Conservation (phyloP, 306 rosid genomes). For the Sicyos baderoa region DNA sequence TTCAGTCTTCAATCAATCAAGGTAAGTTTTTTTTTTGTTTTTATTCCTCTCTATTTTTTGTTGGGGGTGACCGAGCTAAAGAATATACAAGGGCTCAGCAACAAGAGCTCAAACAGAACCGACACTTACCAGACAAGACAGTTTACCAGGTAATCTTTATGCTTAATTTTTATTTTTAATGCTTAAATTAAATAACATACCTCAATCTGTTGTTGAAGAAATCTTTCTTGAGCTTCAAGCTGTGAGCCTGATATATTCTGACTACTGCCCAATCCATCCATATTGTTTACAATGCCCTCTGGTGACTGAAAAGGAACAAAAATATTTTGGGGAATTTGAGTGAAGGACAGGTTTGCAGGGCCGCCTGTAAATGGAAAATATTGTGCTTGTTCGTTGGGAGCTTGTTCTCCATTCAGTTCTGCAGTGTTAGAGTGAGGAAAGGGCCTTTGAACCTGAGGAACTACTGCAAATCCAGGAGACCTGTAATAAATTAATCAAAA, state of each 20-base stretch:
- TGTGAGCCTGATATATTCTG: slow-evolving; percentile 32
- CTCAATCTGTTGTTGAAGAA: slow-evolving; percentile 60
- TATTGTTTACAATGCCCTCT: slow-evolving; percentile 22
- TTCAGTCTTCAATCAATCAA: neutral
- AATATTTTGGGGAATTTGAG: slow-evolving; percentile 35
- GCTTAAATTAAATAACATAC: slow-evolving; percentile 27
- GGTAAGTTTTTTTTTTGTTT: neutral
- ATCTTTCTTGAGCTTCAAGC: slow-evolving; percentile 51
- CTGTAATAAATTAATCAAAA: slow-evolving; percentile 29
- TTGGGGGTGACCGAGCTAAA: too few relatives aligned
- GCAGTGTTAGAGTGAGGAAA: slow-evolving; percentile 26
- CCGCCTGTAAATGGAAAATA: slow-evolving; percentile 41
- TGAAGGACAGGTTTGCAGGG: slow-evolving; percentile 36
- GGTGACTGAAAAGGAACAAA: slow-evolving; percentile 37
- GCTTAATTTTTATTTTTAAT: neutral
- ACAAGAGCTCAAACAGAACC: neutral
- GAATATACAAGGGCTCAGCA: neutral
- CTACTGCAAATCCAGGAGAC: slow-evolving; percentile 49
- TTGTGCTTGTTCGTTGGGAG: slow-evolving; percentile 41
- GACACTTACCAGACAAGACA: neutral
- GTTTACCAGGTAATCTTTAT: neutral
- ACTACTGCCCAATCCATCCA: slow-evolving; percentile 37
- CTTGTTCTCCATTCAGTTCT: slow-evolving; percentile 37
- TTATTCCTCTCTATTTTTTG: too few relatives aligned
- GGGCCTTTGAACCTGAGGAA: slow-evolving; percentile 43